These are phyloP conservation scores for Pseudogymnoascus sp. DNA, from an alignment of 2,329 filamentous ascomycete genomes.

Conservation along the genomic window DNA sequence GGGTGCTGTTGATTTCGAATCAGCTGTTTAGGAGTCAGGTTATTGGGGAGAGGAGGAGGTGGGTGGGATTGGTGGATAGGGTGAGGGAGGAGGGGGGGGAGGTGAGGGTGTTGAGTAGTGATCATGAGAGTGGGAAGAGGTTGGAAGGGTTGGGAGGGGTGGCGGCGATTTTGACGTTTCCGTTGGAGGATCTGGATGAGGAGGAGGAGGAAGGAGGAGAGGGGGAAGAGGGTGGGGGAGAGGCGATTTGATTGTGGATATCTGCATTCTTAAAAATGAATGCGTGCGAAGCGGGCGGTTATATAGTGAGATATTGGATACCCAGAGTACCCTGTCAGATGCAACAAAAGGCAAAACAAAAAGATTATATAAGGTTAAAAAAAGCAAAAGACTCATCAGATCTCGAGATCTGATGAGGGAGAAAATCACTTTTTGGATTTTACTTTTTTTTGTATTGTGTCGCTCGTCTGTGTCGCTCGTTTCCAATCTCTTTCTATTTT, in stretches of 20 bases:
- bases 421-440: background rate
- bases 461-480: background rate
- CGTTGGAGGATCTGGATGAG: conserved; percentile 72
- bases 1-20: conserved; percentile 79
- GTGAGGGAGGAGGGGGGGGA: conserved; percentile 85
- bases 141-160: conserved; percentile 79
- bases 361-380: background rate
- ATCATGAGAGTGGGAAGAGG: conserved; percentile 86
- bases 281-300: background rate
- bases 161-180: conserved; percentile 84
- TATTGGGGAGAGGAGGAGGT: conserved; percentile 65
- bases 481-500: background rate
- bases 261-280: background rate
- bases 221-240: conserved; percentile 19
- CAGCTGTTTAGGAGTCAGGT: conserved; percentile 78
- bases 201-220: conserved; percentile 41
- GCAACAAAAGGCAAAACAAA: background rate
- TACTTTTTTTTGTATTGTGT: background rate
- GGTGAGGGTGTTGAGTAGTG: conserved; percentile 78
- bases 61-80: conserved; percentile 78
- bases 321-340: background rate
- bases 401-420: conserved; percentile 1
- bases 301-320: conserved; percentile 6
- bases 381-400: background rate
- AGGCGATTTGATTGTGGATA: background rate